Base-by-base conservation (phyloP, 371 early-diverging fungal genomes). In the Syncephalastrum contaminatum region DNA sequence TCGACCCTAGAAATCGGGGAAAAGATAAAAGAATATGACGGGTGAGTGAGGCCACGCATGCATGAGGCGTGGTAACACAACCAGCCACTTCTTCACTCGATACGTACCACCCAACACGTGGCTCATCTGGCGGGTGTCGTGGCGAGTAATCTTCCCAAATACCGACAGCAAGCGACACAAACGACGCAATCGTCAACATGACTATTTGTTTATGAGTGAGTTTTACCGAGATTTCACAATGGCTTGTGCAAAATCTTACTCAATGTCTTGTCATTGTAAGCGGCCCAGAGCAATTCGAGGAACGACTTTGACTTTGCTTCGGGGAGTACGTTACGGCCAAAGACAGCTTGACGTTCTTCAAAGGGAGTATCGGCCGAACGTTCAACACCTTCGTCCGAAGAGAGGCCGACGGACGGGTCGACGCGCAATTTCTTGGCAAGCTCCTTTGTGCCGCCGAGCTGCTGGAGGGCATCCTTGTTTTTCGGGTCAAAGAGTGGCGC, bases 141-240 rank as follows among this genome's bases (percentile, higher is more conserved):
- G 83, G 77, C 27, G 80, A 82, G 58, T 81, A 87, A 54, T 87
- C 87, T 63, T 85, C 83, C 66, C 80, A 86, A 19, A 91, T 73
- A 43, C 94, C 91, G 56, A 91, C 77, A 30, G 84, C 86, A 43
- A 93, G 64, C 16, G 91, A 90, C 3, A 91, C 80, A n/a, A 85
- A 46, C 2, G 93, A 88, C 27, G 93, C 93, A 56, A 90, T 76
- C 48, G 84, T 85, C 59, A 88, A 60, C 59, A 87, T 72, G 39
- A 85, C 79, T 68, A 81, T 39, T 18, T 52, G 24, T 24, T 4
- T 21, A 20, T 22, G 16, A 44, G 10, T 30, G 13, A 50, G 36
- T 50, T 0, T 2, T n/a, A n/a, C 50, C 22, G 19, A 24, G 22
- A 36, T 50, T 12, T 13, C 18, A 8, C 19, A 30, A n/a, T 1